Conservation (phyloP, 345 rosid genomes). For the Citrus australasica region DNA sequence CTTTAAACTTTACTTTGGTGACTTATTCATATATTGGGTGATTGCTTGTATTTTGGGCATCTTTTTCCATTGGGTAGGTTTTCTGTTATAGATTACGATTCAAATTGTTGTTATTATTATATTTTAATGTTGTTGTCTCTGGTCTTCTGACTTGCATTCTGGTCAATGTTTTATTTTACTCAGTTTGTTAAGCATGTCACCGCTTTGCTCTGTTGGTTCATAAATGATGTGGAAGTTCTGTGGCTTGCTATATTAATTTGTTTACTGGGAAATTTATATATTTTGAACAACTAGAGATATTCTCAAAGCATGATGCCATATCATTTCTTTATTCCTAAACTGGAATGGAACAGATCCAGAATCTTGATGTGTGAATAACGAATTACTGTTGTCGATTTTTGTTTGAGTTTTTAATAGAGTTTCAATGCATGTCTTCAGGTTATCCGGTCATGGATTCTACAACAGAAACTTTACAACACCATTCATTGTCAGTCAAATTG, state of each 20-base stretch:
- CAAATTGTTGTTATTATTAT: neutral
- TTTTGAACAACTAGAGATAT: neutral
- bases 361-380: neutral
- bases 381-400: neutral
- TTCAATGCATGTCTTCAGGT: constrained; percentile 31
- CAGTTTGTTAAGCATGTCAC: neutral
- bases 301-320: neutral
- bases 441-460: constrained; percentile 47
- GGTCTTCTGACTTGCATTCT: neutral
- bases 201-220: neutral
- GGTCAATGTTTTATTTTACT: neutral
- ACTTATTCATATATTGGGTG: neutral
- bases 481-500: constrained; percentile 57
- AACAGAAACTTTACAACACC: constrained; percentile 32
- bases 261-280: neutral
- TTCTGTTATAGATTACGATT: neutral
- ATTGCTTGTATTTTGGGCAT: neutral
- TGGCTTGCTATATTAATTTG: neutral
- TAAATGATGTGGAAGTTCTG: neutral
- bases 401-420: neutral
- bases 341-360: neutral
- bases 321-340: neutral
- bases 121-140: neutral
- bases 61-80: neutral
- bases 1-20: neutral